Percentiles rank a stretch among this genome's conserved stretches.
Evolutionary conservation across 2,329 filamentous ascomycete species (phyloP).

Genomic region (Claviceps quebecensis): DNA sequence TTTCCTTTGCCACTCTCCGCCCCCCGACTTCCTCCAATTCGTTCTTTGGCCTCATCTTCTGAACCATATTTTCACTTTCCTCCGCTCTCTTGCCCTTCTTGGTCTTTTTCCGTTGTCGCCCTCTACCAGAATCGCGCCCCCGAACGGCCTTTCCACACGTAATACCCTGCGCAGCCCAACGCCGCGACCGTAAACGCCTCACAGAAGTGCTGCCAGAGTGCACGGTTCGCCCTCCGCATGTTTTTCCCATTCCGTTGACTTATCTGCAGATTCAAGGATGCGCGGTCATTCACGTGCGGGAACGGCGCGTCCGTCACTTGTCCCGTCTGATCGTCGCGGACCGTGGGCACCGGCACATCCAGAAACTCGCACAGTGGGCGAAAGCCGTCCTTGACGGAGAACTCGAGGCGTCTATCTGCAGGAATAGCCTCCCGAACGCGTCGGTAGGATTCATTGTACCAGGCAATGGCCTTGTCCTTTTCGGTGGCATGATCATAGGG

Average conservation of each 20-base stretch:
- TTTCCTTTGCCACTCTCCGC: no score
- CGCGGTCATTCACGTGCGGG: constrained; percentile 19
- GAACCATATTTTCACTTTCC: no score
- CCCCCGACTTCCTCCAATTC: no score
- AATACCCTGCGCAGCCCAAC: constrained; percentile 17
- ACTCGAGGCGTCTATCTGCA: constrained; percentile 23
- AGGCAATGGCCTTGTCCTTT: constrained; percentile 22
- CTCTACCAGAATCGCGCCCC: constrained; percentile 5
- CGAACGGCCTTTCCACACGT: constrained; percentile 16
- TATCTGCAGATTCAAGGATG: constrained; percentile 10
- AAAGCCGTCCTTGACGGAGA: constrained; percentile 25
- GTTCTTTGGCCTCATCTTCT: no score
- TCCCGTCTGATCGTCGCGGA: constrained; percentile 17
- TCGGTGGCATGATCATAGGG: constrained; percentile 19
- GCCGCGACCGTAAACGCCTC: constrained; percentile 12
- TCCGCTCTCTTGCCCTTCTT: no score
- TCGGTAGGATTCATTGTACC: constrained; percentile 23
- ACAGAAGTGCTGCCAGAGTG: constrained; percentile 12
- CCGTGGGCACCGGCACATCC: constrained; percentile 21
- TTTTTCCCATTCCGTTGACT: neutral
- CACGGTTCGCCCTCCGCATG: constrained; percentile 12
- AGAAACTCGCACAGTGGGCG: constrained; percentile 27
- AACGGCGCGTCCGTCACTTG: constrained; percentile 19
- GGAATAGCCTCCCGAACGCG: constrained; percentile 22
- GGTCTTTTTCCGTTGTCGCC: no score